Conservation (phyloP, 148 eudicot species). For the Suaeda aralocaspica region DNA sequence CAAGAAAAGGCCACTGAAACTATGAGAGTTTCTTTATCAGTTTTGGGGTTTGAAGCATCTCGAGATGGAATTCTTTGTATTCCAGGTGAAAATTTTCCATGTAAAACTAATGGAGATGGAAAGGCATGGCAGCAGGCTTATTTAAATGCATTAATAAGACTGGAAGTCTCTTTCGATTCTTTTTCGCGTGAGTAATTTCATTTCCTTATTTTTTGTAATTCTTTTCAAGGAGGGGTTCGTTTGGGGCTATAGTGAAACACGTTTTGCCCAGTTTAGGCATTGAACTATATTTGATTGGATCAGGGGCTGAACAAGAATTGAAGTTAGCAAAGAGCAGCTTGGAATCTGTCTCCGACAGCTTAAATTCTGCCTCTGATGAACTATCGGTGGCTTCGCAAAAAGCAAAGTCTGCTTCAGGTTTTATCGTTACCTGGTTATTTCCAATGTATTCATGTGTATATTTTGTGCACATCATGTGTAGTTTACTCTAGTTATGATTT, state of each 20-base stretch:
- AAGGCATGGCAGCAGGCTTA: constrained; percentile 84
- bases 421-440: neutral
- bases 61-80: constrained; percentile 72
- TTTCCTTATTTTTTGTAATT: constrained; percentile 2
- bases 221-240: neutral
- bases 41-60: constrained; percentile 91
- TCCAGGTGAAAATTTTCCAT: constrained; percentile 55
- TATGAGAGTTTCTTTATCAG: constrained; percentile 59
- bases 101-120: constrained; percentile 56
- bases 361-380: constrained; percentile 73
- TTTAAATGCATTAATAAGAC: constrained; percentile 62
- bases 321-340: constrained; percentile 67
- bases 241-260: constrained; percentile 1
- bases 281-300: constrained; percentile 15
- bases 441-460: neutral
- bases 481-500: neutral
- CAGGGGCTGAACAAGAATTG: constrained; percentile 91
- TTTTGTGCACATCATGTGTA: neutral
- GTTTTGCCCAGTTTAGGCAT: neutral
- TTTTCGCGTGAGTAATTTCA: constrained; percentile 57
- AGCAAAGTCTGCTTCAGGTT: constrained; percentile 90
- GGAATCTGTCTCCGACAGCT: constrained; percentile 78
- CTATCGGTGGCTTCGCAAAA: constrained; percentile 66
- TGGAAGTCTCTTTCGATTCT: constrained; percentile 77
- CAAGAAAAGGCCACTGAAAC: constrained; percentile 70